Evolutionary conservation across 2,329 filamentous ascomycete genomes (phyloP).

Genomic region (Aspergillus sp.): DNA sequence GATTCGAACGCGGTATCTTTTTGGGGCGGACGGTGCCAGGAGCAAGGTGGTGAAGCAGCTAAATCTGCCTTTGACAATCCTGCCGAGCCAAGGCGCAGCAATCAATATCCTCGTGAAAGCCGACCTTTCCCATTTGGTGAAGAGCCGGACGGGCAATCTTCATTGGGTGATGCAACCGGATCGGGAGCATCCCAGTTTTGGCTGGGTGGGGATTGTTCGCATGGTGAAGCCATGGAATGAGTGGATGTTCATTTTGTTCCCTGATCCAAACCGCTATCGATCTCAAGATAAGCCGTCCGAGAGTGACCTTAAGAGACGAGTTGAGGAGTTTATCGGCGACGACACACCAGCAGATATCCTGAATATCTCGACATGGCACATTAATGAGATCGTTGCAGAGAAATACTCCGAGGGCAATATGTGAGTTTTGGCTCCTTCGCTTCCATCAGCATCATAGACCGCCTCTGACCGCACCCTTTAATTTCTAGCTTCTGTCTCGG

Average conservation of each 20-base stretch:
- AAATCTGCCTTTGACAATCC: constrained; percentile 45
- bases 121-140: constrained; percentile 40
- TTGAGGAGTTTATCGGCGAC: constrained; percentile 56
- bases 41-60: constrained; percentile 37
- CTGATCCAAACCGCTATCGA: constrained; percentile 25
- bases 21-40: constrained; percentile 54
- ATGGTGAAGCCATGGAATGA: constrained; percentile 65
- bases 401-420: constrained; percentile 52
- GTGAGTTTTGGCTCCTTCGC: constrained; percentile 22
- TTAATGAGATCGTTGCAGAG: constrained; percentile 62
- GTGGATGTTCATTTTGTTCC: constrained; percentile 59
- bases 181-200: constrained; percentile 50
- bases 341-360: constrained; percentile 52
- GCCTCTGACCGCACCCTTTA: not conserved
- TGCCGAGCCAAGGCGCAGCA: constrained; percentile 48
- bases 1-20: constrained; percentile 55
- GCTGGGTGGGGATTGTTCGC: constrained; percentile 49
- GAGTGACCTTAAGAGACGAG: constrained; percentile 24
- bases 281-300: constrained; percentile 41
- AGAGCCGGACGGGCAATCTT: constrained; percentile 55
- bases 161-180: constrained; percentile 61
- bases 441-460: not conserved
- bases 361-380: constrained; percentile 56
- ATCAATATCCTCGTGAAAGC: constrained; percentile 50
- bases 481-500: constrained; percentile 51